These are phyloP conservation scores for Backusella luteola DNA, from an alignment of 192 early-diverging fungal genomes.

Conservation along the genomic window DNA sequence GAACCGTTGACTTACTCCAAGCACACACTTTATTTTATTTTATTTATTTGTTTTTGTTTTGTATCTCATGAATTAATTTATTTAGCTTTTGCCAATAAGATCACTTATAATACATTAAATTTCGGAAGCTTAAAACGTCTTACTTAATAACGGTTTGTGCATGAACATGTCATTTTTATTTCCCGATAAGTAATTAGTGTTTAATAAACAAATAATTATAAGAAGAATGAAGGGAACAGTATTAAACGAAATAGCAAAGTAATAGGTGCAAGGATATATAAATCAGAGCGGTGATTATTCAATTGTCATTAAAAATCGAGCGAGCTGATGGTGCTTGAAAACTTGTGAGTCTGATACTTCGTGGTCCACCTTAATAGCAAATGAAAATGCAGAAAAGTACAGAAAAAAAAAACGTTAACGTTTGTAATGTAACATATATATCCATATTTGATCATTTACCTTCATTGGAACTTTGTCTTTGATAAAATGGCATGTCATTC, in stretches of 20 bases:
- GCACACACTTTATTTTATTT: neutral
- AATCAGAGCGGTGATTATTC: neutral
- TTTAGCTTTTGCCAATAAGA: neutral
- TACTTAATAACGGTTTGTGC: neutral
- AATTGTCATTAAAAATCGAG: neutral
- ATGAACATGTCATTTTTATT: neutral
- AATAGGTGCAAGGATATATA: no score
- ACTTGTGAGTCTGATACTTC: neutral
- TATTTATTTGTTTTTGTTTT: neutral
- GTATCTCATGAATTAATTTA: neutral
- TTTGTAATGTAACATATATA: neutral
- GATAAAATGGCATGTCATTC: neutral
- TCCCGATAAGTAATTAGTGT: neutral
- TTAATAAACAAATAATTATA: neutral
- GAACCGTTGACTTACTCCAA: neutral
- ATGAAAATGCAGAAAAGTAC: neutral
- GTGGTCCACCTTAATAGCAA: neutral
- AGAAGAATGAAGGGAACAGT: neutral
- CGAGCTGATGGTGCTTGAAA: neutral
- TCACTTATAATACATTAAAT: neutral
- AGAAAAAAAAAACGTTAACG: neutral
- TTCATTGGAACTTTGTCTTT: neutral
- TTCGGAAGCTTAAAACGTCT: neutral
- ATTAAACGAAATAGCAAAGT: neutral
- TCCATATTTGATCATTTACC: neutral